Conservation (phyloP, 306 rosid genomes). For the Nissolia schottii region DNA sequence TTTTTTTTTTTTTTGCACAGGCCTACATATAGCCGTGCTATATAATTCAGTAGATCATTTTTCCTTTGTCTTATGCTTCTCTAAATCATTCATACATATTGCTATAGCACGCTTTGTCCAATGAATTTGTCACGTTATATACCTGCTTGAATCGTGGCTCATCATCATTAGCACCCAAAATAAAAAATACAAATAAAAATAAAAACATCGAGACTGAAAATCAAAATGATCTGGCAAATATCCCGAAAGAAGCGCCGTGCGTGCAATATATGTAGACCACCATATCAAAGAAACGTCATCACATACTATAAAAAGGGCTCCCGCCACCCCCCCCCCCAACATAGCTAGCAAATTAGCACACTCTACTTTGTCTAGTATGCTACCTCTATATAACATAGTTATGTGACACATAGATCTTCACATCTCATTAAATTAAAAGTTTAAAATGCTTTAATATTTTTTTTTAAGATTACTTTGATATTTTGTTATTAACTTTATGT, state of each 20-base stretch:
- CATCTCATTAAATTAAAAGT: too few species aligned
- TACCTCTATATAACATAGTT: too few species aligned
- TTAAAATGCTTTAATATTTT: too few species aligned
- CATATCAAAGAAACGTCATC: background rate
- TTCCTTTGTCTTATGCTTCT: slow-evolving; percentile 18
- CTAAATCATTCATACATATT: slow-evolving; percentile 10
- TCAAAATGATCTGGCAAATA: background rate
- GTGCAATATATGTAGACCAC: slow-evolving; percentile 1
- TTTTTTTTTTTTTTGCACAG: too few species aligned
- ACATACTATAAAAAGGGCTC: background rate
- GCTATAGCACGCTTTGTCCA: background rate
- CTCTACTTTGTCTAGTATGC: too few species aligned
- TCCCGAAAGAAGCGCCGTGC: background rate
- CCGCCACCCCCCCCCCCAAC: too few species aligned
- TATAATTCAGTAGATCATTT: slow-evolving; percentile 23
- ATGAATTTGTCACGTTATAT: slow-evolving; percentile 22
- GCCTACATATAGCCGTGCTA: background rate
- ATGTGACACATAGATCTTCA: too few species aligned
- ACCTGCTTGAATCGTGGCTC: slow-evolving; percentile 4
- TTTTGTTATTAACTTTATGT: too few species aligned
- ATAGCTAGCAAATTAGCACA: slow-evolving; percentile 4
- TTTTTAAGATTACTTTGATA: too few species aligned
- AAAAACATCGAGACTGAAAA: slow-evolving; percentile 12
- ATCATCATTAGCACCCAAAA: slow-evolving; percentile 16
- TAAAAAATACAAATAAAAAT: too few species aligned